phyloP scores from a whole-genome alignment of 208 protist genomes.

The Acanthamoeba royreba region DNA sequence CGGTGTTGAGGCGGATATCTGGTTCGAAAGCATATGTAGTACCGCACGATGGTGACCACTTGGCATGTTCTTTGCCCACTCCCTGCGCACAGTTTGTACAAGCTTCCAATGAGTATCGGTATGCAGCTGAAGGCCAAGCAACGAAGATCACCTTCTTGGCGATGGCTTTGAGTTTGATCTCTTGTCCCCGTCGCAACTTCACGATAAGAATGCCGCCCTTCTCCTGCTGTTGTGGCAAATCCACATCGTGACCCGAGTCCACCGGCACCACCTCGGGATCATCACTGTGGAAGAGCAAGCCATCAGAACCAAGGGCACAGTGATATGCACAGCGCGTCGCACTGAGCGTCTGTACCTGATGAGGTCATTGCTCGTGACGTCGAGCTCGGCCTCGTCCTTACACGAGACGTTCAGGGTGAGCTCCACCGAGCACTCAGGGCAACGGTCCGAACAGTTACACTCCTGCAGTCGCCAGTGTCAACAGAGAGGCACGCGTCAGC shows the following conservation, averaged over 20 bases:
- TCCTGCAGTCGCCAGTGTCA: not conserved
- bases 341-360: not conserved
- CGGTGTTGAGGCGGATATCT: constrained; percentile 83
- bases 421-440: not conserved
- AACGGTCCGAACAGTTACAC: not conserved
- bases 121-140: not conserved
- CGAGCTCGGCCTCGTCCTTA: not conserved
- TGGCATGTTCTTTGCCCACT: constrained; percentile 97
- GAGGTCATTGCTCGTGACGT: not conserved
- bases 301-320: not conserved
- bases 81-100: not conserved
- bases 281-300: not conserved
- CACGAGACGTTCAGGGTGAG: constrained; percentile 74
- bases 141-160: constrained; percentile 66
- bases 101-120: not conserved
- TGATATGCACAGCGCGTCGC: not conserved
- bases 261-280: not conserved
- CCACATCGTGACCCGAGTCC: too few species aligned
- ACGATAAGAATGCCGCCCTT: constrained; percentile 69
- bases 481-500: not conserved
- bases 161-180: constrained; percentile 70
- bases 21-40: constrained; percentile 66
- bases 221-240: not conserved
- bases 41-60: constrained; percentile 86
- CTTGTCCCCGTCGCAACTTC: constrained; percentile 75